Base-by-base conservation (phyloP, 164 flowering plant species). In the Warburgia ugandensis region DNA sequence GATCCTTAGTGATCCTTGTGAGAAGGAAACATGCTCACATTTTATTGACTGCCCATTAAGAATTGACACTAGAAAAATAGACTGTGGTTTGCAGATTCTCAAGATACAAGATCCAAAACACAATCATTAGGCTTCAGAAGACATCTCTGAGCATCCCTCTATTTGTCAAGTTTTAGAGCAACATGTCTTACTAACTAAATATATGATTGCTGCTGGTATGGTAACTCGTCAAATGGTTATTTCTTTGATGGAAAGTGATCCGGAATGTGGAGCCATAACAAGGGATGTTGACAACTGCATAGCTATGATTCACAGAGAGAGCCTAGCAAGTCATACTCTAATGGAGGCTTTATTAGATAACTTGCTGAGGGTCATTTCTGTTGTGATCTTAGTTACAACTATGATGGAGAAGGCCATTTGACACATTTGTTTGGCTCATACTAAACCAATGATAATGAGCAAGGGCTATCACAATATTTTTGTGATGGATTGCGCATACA, bases 21-120 rank as follows among this genome's bases (percentile, higher is more conserved):
- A 55, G 52, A 72, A 69, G 43, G 70, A 63, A 37, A 53, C 73
- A 11, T 63, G 62, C 35, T 67, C 80, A 29, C 66, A 77, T 13
- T 77, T 75, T 32, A 75, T 70, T 5, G 72, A 73, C 50, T 75
- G 80, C 42, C 80, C 77, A 3, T 75, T 75, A 47, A 73, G 70
- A 55, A 59, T 55, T 33, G 61, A 60, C 20, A 77, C 77, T 7
- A 73, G 65, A 60, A 75, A 63, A 59, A 69, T 66, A 12, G 12
- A 12, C 29, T 71, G 64, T 48, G 71, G 71, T 19, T 51, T 68
- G 61, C 72, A 77, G 77, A 58, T 60, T 3, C 73, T 75, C 50
- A 37, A 49, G 1, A 54, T 75, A n/a, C 69, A 62, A 56, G 69
- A 75, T 48, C 74, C 68, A 21, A 55, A 58, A 10, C 80, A 75